Percentiles rank a stretch among this genome's conserved stretches.
Conservation (phyloP, 768 basidiomycete species). For the Boletellus ananiceps region DNA sequence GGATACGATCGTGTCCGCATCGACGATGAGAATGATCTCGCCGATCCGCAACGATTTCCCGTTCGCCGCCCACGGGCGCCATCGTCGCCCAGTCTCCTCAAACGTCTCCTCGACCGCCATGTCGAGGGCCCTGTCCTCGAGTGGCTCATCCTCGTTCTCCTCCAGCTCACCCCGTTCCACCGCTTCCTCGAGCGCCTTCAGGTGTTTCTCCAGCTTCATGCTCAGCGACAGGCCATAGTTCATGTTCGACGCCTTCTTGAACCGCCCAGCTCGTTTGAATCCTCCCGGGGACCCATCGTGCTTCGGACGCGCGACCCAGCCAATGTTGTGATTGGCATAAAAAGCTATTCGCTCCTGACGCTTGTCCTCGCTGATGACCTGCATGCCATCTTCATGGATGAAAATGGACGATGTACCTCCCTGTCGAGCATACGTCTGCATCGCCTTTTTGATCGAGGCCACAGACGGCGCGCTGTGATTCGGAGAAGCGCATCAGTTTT, state of each 20-base stretch:
- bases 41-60: constrained; percentile 72
- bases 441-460: constrained; percentile 59
- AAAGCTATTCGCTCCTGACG: constrained; percentile 45
- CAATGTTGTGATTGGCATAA: constrained; percentile 55
- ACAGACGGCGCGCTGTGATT: constrained; percentile 62
- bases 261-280: constrained; percentile 57
- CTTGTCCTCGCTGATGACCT: constrained; percentile 44
- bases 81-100: constrained; percentile 51
- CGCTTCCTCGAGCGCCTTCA: constrained; percentile 45
- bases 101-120: constrained; percentile 72
- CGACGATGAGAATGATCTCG: constrained; percentile 78
- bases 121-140: constrained; percentile 70
- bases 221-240: constrained; percentile 62
- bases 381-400: constrained; percentile 60
- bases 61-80: constrained; percentile 76
- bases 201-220: constrained; percentile 32
- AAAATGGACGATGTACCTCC: constrained; percentile 56
- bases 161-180: constrained; percentile 38
- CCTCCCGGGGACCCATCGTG: constrained; percentile 31
- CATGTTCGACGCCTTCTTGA: constrained; percentile 94
- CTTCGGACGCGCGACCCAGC: constrained; percentile 56
- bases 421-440: constrained; percentile 64
- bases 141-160: constrained; percentile 31
- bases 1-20: constrained; percentile 86
- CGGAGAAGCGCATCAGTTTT: not conserved